phyloP scores from a whole-genome alignment of 1,284 basidiomycete species.

The Schizophyllum commune region DNA sequence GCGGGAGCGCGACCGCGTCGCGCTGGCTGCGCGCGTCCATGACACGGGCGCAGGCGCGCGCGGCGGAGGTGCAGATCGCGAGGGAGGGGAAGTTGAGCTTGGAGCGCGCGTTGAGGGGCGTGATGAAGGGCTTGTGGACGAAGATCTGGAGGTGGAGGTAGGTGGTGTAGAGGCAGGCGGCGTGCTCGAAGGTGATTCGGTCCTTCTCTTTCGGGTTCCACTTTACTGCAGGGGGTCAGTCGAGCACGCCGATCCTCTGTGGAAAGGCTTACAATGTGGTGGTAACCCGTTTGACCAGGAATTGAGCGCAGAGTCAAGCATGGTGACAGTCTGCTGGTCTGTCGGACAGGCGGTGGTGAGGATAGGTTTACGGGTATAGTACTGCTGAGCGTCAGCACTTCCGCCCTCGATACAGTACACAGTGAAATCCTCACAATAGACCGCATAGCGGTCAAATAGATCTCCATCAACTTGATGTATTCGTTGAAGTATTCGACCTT shows the following conservation, averaged over 20 bases:
- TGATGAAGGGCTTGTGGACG: slow-evolving; percentile 47
- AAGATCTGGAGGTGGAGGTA: slow-evolving; percentile 42
- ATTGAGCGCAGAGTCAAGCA: slow-evolving; percentile 42
- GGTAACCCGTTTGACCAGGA: slow-evolving; percentile 43
- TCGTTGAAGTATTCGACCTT: slow-evolving; percentile 29
- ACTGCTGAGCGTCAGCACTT: slow-evolving; percentile 18
- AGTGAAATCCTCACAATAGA: slow-evolving; percentile 26
- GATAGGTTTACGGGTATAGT: slow-evolving; percentile 38
- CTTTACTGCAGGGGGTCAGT: slow-evolving; percentile 19
- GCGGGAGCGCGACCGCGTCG: background rate
- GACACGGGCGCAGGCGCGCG: slow-evolving; percentile 39
- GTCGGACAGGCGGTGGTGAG: slow-evolving; percentile 23
- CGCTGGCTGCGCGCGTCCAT: slow-evolving; percentile 20
- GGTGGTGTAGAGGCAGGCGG: slow-evolving; percentile 33
- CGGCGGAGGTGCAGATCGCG: slow-evolving; percentile 47
- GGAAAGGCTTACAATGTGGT: slow-evolving; percentile 17
- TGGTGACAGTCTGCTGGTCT: slow-evolving; percentile 38
- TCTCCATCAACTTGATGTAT: slow-evolving; percentile 30
- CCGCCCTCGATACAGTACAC: background rate
- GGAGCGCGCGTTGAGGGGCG: slow-evolving; percentile 16
- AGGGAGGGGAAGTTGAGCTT: slow-evolving; percentile 31
- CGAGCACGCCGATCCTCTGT: background rate
- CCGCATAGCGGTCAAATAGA: slow-evolving; percentile 34
- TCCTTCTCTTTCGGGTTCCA: slow-evolving; percentile 40
- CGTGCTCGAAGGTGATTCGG: slow-evolving; percentile 35